Conservation (phyloP, 2,329 filamentous ascomycete genomes). For the Microcyclospora tardicrescens region DNA sequence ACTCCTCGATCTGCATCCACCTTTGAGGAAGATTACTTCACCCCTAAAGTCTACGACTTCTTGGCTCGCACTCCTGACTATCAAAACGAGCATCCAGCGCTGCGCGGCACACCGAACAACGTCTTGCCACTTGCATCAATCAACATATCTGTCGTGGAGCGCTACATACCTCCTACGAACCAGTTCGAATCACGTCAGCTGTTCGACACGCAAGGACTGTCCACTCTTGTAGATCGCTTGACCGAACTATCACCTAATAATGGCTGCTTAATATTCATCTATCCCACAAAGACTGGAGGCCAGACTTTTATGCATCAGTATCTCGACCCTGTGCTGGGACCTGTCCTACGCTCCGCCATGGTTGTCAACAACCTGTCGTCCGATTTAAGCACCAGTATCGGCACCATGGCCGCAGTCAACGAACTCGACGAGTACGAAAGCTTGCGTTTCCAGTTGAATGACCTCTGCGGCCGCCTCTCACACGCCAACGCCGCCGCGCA, state of each 20-base stretch:
- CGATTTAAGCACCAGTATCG: conserved; percentile 42
- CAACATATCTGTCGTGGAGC: conserved; percentile 48
- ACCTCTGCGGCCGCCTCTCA: conserved; percentile 16
- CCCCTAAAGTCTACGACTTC: conserved; percentile 47
- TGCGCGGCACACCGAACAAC: conserved; percentile 41
- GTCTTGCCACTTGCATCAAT: conserved; percentile 48
- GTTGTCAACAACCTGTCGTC: conserved; percentile 47
- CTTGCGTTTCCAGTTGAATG: conserved; percentile 11
- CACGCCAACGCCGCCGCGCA: conserved; percentile 16
- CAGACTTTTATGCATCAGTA: conserved; percentile 47
- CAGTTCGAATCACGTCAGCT: conserved; percentile 46
- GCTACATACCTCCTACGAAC: conserved; percentile 52
- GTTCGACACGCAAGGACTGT: conserved; percentile 42
- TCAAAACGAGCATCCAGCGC: conserved; percentile 39
- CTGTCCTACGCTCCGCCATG: conserved; percentile 44
- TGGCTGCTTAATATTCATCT: conserved; percentile 49
- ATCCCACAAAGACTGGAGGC: conserved; percentile 46
- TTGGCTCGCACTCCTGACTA: conserved; percentile 48
- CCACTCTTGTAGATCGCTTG: conserved; percentile 47
- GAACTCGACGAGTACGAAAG: conserved; percentile 42
- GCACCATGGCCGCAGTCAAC: conserved; percentile 40
- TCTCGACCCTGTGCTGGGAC: conserved; percentile 48
- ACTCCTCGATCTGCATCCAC: conserved; percentile 39
- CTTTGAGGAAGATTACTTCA: conserved; percentile 48
- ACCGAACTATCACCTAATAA: conserved; percentile 44